These are phyloP conservation scores for Cordia subcordata DNA, from an alignment of 257 asterid species.

Conservation along the genomic window DNA sequence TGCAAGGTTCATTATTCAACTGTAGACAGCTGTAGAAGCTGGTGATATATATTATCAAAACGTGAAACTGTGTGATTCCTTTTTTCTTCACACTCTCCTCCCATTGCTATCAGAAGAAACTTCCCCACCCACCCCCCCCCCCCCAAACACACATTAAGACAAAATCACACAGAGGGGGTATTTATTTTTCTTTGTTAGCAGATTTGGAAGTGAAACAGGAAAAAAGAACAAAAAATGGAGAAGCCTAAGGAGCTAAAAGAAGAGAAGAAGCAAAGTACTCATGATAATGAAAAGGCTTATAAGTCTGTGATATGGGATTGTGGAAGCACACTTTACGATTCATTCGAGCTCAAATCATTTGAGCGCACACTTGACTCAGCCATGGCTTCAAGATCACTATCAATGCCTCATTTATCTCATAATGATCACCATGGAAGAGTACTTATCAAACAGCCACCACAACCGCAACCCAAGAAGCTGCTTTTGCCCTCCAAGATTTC, in stretches of 20 bases:
- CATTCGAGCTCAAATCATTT: constrained; percentile 60
- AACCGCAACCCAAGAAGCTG: constrained; percentile 25
- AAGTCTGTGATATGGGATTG: constrained; percentile 59
- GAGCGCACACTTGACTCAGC: constrained; percentile 63
- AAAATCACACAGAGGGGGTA: too few relatives aligned
- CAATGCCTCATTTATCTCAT: constrained; percentile 74
- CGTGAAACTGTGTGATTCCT: too few relatives aligned
- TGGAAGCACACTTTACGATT: constrained; percentile 73
- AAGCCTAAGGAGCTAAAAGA: constrained; percentile 14
- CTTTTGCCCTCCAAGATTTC: constrained; percentile 42
- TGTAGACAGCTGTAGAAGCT: not conserved
- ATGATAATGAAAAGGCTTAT: not conserved
- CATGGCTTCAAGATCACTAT: constrained; percentile 49
- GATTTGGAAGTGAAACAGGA: not conserved
- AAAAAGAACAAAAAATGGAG: constrained; percentile 6
- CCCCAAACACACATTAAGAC: too few relatives aligned
- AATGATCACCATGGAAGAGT: constrained; percentile 1
- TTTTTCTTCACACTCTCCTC: too few relatives aligned
- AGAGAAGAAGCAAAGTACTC: constrained; percentile 8
- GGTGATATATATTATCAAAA: constrained; percentile 20
- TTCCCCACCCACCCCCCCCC: too few relatives aligned
- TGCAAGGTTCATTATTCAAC: constrained; percentile 1
- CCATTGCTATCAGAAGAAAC: too few relatives aligned
- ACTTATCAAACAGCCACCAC: not conserved
- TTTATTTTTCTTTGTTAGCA: too few relatives aligned